Base-by-base conservation (phyloP, 441 rosid genomes). In the Flueggea neowawraea region DNA sequence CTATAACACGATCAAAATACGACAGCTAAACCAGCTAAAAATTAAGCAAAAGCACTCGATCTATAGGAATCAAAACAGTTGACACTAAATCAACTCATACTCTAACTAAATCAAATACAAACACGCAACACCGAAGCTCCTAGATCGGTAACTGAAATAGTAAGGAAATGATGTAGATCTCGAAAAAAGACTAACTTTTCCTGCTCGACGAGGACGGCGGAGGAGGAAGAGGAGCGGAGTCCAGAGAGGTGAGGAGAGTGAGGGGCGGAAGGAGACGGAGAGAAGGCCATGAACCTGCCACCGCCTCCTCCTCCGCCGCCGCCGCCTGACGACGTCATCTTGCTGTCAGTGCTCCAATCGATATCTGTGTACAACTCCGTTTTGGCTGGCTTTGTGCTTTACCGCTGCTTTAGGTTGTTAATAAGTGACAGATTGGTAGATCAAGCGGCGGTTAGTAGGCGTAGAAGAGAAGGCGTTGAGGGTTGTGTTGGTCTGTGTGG, bases 191-290 rank as follows among this genome's bases (percentile, higher is more conserved):
- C 58, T 22, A 71, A 88, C 95, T 82, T 82, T 17, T 85, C 90
- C 49, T 84, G 90, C 71, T 88, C 91, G 36, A 16, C 75, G 36
- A 83, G 55, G 44, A 79, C 80, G 28, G 88, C 56, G 41, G 87
- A 73, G 55, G 89, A 75, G 47, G 83, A 70, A 43, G 86, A 70
- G 55, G 86, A 76, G 60, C 84, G 95, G 57, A 85, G 78, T 55
- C 83, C 69, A 54, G 84, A 59, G 58, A 84, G 69, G 61, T 80
- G 95, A 62, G 90, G 92, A 43, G 95, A 82, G 74, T 75, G 83
- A 72, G 88, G 84, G 6, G 85, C 84, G 13, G 91, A 83, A 12
- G 85, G 95, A 22, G 95, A 88, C 6, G 86, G 91, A 50, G 95
- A 88, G 79, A 71, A 88, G 16, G 86, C 81, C 91, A 88, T 82